Percentiles rank a stretch among this genome's conserved stretches.
Evolutionary conservation across 306 rosid genomes (phyloP).

Genomic region (Bauhinia variegata): DNA sequence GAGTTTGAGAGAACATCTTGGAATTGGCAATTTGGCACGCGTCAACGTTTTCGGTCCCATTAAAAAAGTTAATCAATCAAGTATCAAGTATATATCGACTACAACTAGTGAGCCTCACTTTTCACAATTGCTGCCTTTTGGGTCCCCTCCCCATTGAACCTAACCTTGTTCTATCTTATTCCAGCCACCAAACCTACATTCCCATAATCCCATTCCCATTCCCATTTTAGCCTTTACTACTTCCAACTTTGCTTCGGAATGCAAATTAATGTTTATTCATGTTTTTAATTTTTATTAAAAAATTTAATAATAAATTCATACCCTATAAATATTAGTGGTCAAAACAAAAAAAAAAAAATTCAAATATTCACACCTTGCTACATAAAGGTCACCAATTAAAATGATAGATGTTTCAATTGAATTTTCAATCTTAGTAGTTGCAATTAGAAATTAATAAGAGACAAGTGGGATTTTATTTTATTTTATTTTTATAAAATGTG

Average conservation of each 20-base stretch:
- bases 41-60: slow-evolving; percentile 29
- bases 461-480: too few species aligned
- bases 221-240: slow-evolving; percentile 20
- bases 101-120: neutral
- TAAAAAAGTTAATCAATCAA: neutral
- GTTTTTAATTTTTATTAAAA: too few species aligned
- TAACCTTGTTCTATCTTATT: slow-evolving; percentile 25
- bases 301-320: too few species aligned
- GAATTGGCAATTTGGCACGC: slow-evolving; percentile 23
- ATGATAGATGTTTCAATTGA: too few species aligned
- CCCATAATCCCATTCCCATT: slow-evolving; percentile 25
- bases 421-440: too few species aligned
- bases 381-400: too few species aligned
- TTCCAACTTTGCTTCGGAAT: neutral
- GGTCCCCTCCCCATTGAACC: slow-evolving; percentile 37
- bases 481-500: too few species aligned
- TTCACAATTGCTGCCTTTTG: neutral
- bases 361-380: too few species aligned
- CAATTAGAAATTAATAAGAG: too few species aligned
- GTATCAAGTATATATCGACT: too few species aligned
- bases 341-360: too few species aligned
- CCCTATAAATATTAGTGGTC: too few species aligned
- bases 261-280: neutral
- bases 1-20: neutral
- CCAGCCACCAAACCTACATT: slow-evolving; percentile 35